Conservation (phyloP, 2,329 filamentous ascomycete genomes). For the Colletotrichum endophyticum region DNA sequence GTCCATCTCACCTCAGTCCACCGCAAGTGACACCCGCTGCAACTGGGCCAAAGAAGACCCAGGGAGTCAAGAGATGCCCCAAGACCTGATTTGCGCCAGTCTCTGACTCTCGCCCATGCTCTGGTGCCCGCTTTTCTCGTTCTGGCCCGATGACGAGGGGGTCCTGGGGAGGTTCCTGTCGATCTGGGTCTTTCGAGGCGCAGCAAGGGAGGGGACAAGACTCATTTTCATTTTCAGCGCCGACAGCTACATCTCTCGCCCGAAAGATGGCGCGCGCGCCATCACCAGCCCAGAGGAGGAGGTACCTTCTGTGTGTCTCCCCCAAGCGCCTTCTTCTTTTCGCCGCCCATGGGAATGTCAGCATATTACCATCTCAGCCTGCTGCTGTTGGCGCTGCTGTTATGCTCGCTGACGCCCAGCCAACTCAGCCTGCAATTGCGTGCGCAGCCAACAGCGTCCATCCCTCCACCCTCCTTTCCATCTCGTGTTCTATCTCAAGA, state of each 20-base stretch:
- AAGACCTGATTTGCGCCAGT: not conserved
- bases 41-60: not conserved
- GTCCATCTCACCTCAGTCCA: not conserved
- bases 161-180: not conserved
- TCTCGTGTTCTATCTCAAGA: constrained; percentile 15
- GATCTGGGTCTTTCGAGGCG: constrained; percentile 19
- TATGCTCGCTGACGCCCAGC: not conserved
- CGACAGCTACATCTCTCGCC: not conserved
- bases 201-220: constrained; percentile 9
- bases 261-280: not conserved
- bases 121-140: constrained; percentile 1
- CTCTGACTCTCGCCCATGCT: constrained; percentile 13
- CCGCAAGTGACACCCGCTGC: not conserved
- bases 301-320: not conserved
- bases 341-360: constrained; percentile 9
- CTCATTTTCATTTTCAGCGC: constrained; percentile 1
- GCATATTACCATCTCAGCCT: not conserved
- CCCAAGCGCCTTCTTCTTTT: not conserved
- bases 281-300: not conserved
- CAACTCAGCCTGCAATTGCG: constrained; percentile 11
- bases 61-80: not conserved
- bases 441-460: constrained; percentile 13
- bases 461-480: constrained; percentile 20
- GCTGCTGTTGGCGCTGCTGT: not conserved
- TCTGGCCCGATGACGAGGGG: constrained; percentile 3